These are phyloP conservation scores for Rhizopus microsporus DNA, from an alignment of 371 early-diverging fungal species.

Conservation along the genomic window DNA sequence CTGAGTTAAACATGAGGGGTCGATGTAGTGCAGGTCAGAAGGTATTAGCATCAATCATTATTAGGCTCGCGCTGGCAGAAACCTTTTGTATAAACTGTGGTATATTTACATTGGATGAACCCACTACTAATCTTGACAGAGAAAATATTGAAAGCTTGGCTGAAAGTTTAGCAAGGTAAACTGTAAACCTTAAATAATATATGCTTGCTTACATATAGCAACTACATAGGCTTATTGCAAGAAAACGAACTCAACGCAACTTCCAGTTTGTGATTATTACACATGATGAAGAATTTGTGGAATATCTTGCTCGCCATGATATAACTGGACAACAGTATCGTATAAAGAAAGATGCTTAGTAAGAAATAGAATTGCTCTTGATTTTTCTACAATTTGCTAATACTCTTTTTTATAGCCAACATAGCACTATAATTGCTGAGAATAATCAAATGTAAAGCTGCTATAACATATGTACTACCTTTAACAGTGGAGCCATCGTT, in stretches of 20 bases:
- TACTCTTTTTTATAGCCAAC: constrained; percentile 7
- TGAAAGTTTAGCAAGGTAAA: constrained; percentile 73
- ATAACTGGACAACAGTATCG: constrained; percentile 85
- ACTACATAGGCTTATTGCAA: constrained; percentile 68
- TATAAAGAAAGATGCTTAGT: constrained; percentile 75
- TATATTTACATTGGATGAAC: constrained; percentile 98
- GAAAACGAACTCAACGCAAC: constrained; percentile 79
- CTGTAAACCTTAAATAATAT: not conserved
- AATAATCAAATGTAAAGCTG: no score
- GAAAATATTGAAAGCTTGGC: constrained; percentile 95
- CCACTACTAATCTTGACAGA: constrained; percentile 98
- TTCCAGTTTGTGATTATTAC: constrained; percentile 99
- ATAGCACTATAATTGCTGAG: constrained; percentile 5
- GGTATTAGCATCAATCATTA: constrained; percentile 95
- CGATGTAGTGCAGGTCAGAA: constrained; percentile 99
- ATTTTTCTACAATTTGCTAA: not conserved
- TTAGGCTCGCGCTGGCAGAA: constrained; percentile 98
- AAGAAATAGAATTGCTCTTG: constrained; percentile 15
- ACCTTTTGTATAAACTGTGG: constrained; percentile 95
- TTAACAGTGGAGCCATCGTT: no score
- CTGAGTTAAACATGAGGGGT: constrained; percentile 97
- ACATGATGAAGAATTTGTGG: constrained; percentile 98
- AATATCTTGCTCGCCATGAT: constrained; percentile 76
- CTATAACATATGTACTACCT: no score
- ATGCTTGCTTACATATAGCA: not conserved